phyloP scores from a whole-genome alignment of 164 flowering plant species.

The Amborella trichopoda region DNA sequence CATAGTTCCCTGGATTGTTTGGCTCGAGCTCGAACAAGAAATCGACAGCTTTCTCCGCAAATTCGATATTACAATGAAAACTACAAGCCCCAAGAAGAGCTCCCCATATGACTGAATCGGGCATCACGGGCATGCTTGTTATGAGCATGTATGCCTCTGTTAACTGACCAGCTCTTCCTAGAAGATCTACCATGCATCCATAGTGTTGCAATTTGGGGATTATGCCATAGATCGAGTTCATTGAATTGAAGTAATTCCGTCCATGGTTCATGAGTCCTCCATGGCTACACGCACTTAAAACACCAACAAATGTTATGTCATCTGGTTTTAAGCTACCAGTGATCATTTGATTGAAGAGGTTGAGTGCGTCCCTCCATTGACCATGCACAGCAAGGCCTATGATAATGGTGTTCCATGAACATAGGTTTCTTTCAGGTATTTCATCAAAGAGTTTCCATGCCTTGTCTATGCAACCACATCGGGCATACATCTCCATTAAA shows the following conservation, averaged over 20 bases:
- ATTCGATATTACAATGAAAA: conserved; percentile 48
- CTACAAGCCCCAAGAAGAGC: conserved; percentile 75
- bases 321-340: conserved; percentile 47
- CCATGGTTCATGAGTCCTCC: conserved; percentile 57
- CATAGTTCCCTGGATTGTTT: conserved; percentile 76
- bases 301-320: conserved; percentile 73
- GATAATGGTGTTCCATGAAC: conserved; percentile 87
- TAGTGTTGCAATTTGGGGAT: conserved; percentile 71
- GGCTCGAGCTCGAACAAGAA: conserved; percentile 66
- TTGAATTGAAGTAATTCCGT: conserved; percentile 33
- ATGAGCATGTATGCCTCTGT: conserved; percentile 53
- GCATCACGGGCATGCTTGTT: conserved; percentile 59
- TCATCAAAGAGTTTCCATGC: conserved; percentile 50
- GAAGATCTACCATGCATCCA: conserved; percentile 79
- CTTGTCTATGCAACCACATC: conserved; percentile 55
- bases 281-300: conserved; percentile 71
- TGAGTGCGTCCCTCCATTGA: conserved; percentile 36
- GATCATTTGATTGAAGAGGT: conserved; percentile 48
- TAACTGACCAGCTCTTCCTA: conserved; percentile 66
- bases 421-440: conserved; percentile 42
- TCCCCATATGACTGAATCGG: conserved; percentile 83
- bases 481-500: conserved; percentile 69
- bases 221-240: conserved; percentile 28
- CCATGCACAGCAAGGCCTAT: conserved; percentile 84
- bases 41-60: conserved; percentile 62